phyloP scores from a whole-genome alignment of 2,329 filamentous ascomycete species.

The Aureobasidium sp. region DNA sequence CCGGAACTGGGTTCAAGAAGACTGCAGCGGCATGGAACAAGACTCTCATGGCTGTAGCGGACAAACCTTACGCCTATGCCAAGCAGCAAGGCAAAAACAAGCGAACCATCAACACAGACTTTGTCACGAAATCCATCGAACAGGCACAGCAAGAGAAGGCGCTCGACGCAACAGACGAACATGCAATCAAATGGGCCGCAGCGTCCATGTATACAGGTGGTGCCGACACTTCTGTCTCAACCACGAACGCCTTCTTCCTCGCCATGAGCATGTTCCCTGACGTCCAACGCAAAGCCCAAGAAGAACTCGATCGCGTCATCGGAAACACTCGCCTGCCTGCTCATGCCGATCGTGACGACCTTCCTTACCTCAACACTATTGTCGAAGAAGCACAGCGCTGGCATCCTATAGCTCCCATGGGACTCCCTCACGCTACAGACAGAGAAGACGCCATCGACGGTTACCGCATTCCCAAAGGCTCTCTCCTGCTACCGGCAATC shows the following conservation, averaged over 20 bases:
- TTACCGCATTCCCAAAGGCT: slow-evolving; percentile 36
- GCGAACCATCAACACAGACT: slow-evolving; percentile 26
- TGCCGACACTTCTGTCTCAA: slow-evolving; percentile 30
- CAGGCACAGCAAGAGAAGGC: slow-evolving; percentile 20
- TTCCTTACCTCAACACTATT: slow-evolving; percentile 27
- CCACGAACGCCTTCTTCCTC: slow-evolving; percentile 12
- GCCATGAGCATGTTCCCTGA: slow-evolving; percentile 22
- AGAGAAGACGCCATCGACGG: slow-evolving; percentile 32
- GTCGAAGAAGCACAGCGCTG: slow-evolving; percentile 32
- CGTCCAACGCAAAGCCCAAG: slow-evolving; percentile 26
- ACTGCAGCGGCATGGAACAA: slow-evolving; percentile 34
- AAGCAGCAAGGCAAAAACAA: slow-evolving; percentile 27
- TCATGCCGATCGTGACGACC: slow-evolving; percentile 26
- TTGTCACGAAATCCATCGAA: slow-evolving; percentile 35
- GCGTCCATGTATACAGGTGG: slow-evolving; percentile 38
- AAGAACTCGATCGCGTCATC: slow-evolving; percentile 34
- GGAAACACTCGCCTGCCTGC: slow-evolving; percentile 39
- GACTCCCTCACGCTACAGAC: slow-evolving; percentile 26
- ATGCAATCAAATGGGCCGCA: slow-evolving; percentile 38
- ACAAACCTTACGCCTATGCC: slow-evolving; percentile 40
- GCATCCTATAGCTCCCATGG: slow-evolving; percentile 28
- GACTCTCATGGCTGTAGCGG: slow-evolving; percentile 27
- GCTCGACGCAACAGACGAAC: slow-evolving; percentile 23
- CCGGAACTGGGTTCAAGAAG: slow-evolving; percentile 39
- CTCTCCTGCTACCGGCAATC: slow-evolving; percentile 31